Evolutionary conservation across 78 protist species (phyloP).

Genomic region (slime mould (Dictyostelium discoideum)): DNA sequence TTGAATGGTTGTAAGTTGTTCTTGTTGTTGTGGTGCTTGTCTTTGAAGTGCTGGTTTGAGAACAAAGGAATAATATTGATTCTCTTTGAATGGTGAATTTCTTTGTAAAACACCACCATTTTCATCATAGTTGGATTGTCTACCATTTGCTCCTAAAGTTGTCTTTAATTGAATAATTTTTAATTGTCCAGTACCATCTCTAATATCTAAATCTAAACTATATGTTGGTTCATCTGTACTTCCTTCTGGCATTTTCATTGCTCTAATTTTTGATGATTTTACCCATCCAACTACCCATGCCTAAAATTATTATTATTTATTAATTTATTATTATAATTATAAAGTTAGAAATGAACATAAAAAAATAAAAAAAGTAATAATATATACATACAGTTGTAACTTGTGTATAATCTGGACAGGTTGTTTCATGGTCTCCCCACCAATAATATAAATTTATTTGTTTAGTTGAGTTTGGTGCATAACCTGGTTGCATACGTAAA

Average conservation of each 20-base stretch:
- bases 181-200: constrained; percentile 6
- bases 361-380: not conserved
- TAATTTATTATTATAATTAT: too few relatives aligned
- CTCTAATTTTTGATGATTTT: not conserved
- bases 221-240: not conserved
- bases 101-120: not conserved
- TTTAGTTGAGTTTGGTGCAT: not conserved
- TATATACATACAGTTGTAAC: not conserved
- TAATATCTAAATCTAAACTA: not conserved
- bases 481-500: not conserved
- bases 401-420: not conserved
- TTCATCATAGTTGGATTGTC: not conserved
- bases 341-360: not conserved
- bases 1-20: not conserved
- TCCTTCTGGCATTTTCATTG: not conserved
- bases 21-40: not conserved
- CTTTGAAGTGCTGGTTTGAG: constrained; percentile 1
- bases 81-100: not conserved
- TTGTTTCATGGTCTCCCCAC: not conserved
- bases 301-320: not conserved
- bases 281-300: not conserved
- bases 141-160: not conserved
- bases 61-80: not conserved
- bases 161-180: not conserved
- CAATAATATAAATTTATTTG: not conserved